These are phyloP conservation scores for Teunomyces tritomae DNA, from an alignment of 805 yeast genomes.

Conservation along the genomic window DNA sequence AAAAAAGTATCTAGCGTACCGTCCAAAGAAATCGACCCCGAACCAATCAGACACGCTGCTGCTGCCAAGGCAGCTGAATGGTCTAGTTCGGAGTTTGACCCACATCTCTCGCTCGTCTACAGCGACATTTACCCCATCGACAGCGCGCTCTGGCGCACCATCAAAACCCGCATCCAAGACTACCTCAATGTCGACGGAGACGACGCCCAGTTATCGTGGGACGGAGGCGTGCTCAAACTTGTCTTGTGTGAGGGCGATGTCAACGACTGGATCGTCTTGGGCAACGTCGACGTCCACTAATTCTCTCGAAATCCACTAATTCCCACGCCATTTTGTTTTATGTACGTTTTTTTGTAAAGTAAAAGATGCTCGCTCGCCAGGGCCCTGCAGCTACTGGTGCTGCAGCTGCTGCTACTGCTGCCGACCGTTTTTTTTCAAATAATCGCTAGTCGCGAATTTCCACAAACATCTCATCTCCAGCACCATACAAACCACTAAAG, in stretches of 20 bases:
- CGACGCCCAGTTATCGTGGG: conserved; percentile 54
- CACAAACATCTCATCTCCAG: too few species aligned
- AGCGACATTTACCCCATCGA: conserved; percentile 64
- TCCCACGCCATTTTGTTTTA: too few species aligned
- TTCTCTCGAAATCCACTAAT: too few species aligned
- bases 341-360: too few species aligned
- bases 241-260: conserved; percentile 73
- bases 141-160: conserved; percentile 60
- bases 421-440: too few species aligned
- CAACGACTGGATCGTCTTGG: conserved; percentile 64
- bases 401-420: too few species aligned
- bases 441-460: too few species aligned
- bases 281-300: conserved; percentile 45
- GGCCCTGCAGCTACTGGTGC: too few species aligned
- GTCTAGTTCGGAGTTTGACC: conserved; percentile 57
- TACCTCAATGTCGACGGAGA: conserved; percentile 48
- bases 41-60: conserved; percentile 34
- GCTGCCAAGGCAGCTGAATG: conserved; percentile 53
- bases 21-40: conserved; percentile 25
- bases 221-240: conserved; percentile 62
- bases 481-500: too few species aligned
- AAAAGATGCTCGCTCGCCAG: too few species aligned
- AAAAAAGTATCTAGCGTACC: conserved; percentile 6
- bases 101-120: conserved; percentile 72
- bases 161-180: conserved; percentile 65